A percentile compares a stretch with the other conserved stretches of the same genome.
These are phyloP conservation scores for Aspergillus sp. DNA, from an alignment of 2,329 filamentous ascomycete species.

Conservation along the genomic window DNA sequence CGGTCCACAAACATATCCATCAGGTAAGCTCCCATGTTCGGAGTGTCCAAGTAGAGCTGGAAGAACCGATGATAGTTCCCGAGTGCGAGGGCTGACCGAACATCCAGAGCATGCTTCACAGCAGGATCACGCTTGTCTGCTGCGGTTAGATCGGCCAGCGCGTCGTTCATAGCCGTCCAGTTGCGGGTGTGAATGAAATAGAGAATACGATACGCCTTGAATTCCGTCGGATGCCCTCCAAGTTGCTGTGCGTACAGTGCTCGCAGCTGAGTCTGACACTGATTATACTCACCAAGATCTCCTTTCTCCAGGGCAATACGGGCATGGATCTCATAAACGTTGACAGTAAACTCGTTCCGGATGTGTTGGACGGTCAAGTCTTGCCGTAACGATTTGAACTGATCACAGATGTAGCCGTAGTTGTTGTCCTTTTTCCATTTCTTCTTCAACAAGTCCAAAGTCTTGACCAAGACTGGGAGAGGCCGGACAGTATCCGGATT, in stretches of 20 bases:
- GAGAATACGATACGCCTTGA: constrained; percentile 98
- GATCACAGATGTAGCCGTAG: constrained; percentile 97
- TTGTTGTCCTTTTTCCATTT: constrained; percentile 94
- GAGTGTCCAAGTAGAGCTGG: constrained; percentile 88
- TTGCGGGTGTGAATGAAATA: constrained; percentile 99
- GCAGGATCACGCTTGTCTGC: constrained; percentile 85
- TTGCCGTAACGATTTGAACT: constrained; percentile 98
- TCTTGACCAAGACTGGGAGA: constrained; percentile 73
- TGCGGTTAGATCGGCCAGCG: constrained; percentile 96
- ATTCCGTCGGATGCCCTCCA: constrained; percentile 88
- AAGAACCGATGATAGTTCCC: constrained; percentile 99
- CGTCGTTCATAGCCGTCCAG: constrained; percentile 95
- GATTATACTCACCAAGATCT: constrained; percentile 99
- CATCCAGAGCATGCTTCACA: constrained; percentile 86
- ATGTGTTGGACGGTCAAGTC: constrained; percentile 97
- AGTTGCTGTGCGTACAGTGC: constrained; percentile 84
- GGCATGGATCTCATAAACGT: constrained; percentile 95
- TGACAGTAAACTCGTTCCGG: constrained; percentile 93
- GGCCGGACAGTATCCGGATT: constrained; percentile 88
- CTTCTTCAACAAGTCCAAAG: constrained; percentile 83
- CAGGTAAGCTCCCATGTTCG: constrained; percentile 95
- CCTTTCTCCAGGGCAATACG: constrained; percentile 96
- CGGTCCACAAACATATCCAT: constrained; percentile 99
- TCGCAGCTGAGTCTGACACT: constrained; percentile 97
- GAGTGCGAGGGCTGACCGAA: constrained; percentile 85